phyloP scores from a whole-genome alignment of 345 rosid species.

The Toxicodendron radicans region DNA sequence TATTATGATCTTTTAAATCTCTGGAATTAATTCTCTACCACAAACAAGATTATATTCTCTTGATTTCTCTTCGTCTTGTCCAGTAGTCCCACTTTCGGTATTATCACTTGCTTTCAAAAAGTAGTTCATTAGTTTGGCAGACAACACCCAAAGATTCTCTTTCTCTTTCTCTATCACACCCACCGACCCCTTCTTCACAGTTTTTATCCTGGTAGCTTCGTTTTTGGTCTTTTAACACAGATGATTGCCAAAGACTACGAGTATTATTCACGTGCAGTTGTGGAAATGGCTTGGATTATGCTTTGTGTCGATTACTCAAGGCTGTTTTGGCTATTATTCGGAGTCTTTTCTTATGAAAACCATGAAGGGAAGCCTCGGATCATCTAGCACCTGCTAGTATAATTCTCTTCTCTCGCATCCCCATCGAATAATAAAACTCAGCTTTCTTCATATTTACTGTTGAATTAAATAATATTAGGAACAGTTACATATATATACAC shows the following conservation, averaged over 20 bases:
- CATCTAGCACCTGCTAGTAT: slow-evolving; percentile 36
- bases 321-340: slow-evolving; percentile 73
- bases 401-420: not conserved
- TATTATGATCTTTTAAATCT: slow-evolving; percentile 7
- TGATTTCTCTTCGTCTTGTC: too few species aligned
- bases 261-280: slow-evolving; percentile 35
- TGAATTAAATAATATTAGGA: not conserved
- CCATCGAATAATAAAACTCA: too few species aligned
- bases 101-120: not conserved
- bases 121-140: slow-evolving; percentile 17
- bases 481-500: not conserved
- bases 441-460: too few species aligned
- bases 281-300: slow-evolving; percentile 76
- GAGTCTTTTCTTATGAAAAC: slow-evolving; percentile 81
- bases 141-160: slow-evolving; percentile 24
- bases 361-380: slow-evolving; percentile 91
- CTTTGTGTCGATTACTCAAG: slow-evolving; percentile 70
- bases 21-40: slow-evolving; percentile 19
- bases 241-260: slow-evolving; percentile 66
- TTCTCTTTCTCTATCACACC: slow-evolving; percentile 19
- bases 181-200: not conserved
- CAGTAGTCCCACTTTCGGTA: too few species aligned
- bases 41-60: not conserved
- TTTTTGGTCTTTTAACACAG: slow-evolving; percentile 24
- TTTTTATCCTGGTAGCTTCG: slow-evolving; percentile 2